Base-by-base conservation (phyloP, 257 asterid genomes). In the Scutellaria barbata region DNA sequence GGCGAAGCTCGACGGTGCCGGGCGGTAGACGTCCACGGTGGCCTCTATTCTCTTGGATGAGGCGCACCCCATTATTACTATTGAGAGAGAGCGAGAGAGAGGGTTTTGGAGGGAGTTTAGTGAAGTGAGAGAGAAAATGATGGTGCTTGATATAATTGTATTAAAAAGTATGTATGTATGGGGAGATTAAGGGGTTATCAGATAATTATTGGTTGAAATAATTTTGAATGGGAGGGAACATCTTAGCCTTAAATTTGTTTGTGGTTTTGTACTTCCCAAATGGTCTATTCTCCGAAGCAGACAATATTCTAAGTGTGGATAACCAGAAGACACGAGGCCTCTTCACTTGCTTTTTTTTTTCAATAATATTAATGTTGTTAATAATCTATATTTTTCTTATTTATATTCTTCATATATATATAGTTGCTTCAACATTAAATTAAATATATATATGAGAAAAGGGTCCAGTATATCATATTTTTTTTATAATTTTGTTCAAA, bases 51-150 rank as follows among this genome's bases (percentile, higher is more conserved):
- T 66, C 66, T 89, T 93, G 41, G 98, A 93, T 1, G 97, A 83
- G 67, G 90, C 68, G 80, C 98, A 93, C 0, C 98, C 98, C 98
- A 92, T 92, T 70, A 90, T 90, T 75, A 71, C n/a, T 11, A 2
- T 30, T 2, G 35, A 30, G 35, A 30, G 35, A 30, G 35, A 30
- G 4, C 0, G 35, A 3, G 4, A 3, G 4, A 3, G 4, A 5
- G 3, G 35, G 41, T 70, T 75, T 70, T 75, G 77, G 80, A 65
- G 83, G 83, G 79, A 74, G 63, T 11, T 5, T 10, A 18, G 64
- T 55, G 37, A 11, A 35, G 62, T 25, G 50, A 42, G 35, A 30
- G 35, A 30, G 5, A 30, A 30, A 6, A 10, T 20, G 5, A 18
- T 20, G 45, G 43, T 47, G 62, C 17, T 50, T 7, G 76, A 13